phyloP scores from a whole-genome alignment of 495 filamentous ascomycete genomes.

The Neurospora sp. region DNA sequence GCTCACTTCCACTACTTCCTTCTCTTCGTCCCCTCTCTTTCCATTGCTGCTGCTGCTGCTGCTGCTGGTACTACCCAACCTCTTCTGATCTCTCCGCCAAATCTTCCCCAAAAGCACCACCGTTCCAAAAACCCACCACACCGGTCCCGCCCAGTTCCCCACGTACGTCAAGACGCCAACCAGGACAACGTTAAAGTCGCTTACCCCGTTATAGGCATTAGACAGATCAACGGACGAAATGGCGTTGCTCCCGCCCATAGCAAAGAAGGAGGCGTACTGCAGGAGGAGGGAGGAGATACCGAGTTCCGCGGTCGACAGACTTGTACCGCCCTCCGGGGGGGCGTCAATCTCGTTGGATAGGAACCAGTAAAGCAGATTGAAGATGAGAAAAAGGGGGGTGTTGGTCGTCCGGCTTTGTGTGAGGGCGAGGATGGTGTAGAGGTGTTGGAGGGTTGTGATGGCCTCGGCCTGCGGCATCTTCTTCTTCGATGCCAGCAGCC shows the following conservation, averaged over 20 bases:
- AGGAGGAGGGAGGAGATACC: conserved; percentile 55
- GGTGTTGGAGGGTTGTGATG: conserved; percentile 46
- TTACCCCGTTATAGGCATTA: conserved; percentile 74
- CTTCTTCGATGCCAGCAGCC: conserved; percentile 1
- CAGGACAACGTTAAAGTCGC: conserved; percentile 51
- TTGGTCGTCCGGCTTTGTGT: conserved; percentile 80
- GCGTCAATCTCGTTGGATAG: conserved; percentile 23
- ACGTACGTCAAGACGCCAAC: conserved; percentile 77
- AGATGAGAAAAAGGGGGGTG: conserved; percentile 71
- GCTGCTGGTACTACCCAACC: neutral
- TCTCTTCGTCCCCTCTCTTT: too few relatives aligned
- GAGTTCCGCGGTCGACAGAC: conserved; percentile 42
- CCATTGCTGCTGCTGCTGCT: too few relatives aligned
- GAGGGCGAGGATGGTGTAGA: conserved; percentile 68
- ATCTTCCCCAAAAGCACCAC: conserved; percentile 40
- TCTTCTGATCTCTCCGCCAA: neutral
- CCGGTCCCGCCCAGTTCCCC: conserved; percentile 82
- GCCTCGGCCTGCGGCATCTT: conserved; percentile 10
- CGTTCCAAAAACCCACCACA: conserved; percentile 70
- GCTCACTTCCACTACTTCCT: too few relatives aligned
- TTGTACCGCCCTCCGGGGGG: conserved; percentile 12
- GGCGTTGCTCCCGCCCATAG: conserved; percentile 83
- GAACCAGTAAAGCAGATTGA: conserved; percentile 47
- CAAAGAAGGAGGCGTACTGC: conserved; percentile 76
- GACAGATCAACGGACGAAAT: conserved; percentile 82